These are phyloP conservation scores for Letharia lupina DNA, from an alignment of 495 filamentous ascomycete genomes.

Conservation along the genomic window DNA sequence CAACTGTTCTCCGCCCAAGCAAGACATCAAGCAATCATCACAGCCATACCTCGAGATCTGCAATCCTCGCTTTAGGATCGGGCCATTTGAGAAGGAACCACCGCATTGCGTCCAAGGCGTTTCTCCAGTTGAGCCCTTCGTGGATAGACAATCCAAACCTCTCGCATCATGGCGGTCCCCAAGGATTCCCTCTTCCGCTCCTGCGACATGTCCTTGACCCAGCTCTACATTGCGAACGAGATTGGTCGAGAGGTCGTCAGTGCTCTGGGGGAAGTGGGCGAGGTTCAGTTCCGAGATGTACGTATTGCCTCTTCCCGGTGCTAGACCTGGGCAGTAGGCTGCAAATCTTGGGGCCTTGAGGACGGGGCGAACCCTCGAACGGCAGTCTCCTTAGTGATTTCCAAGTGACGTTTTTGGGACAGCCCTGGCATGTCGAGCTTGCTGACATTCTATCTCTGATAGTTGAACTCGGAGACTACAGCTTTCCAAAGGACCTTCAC, in stretches of 20 bases:
- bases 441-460: slow-evolving; percentile 21
- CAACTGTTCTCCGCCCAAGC: neutral
- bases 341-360: neutral
- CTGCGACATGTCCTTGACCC: slow-evolving; percentile 99
- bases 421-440: neutral
- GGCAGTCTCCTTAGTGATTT: neutral
- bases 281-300: slow-evolving; percentile 96
- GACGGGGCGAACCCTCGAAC: neutral
- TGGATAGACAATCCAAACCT: neutral
- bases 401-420: neutral
- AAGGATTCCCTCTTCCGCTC: slow-evolving; percentile 98
- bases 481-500: slow-evolving; percentile 97
- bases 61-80: neutral
- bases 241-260: slow-evolving; percentile 96
- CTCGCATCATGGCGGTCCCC: slow-evolving; percentile 38
- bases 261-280: slow-evolving; percentile 87
- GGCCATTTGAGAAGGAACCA: neutral
- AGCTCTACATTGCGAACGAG: slow-evolving; percentile 98
- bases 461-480: slow-evolving; percentile 86
- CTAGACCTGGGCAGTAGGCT: slow-evolving; percentile 6
- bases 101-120: neutral
- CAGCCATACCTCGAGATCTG: neutral
- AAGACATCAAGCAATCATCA: neutral
- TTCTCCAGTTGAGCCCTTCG: neutral
- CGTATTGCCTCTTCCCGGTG: slow-evolving; percentile 28